phyloP scores from a whole-genome alignment of 208 protist species.

The Crithidia bombi region DNA sequence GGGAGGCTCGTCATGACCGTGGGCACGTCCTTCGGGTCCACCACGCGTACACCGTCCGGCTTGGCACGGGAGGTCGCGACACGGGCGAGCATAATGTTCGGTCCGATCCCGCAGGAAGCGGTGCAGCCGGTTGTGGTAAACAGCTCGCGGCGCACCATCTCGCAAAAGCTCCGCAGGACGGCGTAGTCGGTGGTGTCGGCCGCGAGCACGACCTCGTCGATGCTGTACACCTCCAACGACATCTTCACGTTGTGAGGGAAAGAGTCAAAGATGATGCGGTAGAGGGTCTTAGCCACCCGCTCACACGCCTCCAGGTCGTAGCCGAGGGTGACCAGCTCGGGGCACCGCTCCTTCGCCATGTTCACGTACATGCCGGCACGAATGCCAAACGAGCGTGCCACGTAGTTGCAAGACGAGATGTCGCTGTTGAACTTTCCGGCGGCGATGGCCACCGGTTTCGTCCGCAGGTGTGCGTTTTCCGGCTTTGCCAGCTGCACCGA shows the following conservation, averaged over 20 bases:
- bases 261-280: conserved; percentile 75
- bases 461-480: conserved; percentile 73
- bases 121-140: conserved; percentile 66
- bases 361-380: conserved; percentile 93
- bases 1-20: conserved; percentile 51
- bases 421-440: conserved; percentile 88
- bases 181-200: conserved; percentile 70
- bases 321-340: conserved; percentile 82
- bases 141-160: conserved; percentile 61
- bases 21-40: conserved; percentile 51
- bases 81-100: conserved; percentile 86
- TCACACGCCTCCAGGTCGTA: conserved; percentile 91
- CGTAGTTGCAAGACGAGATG: conserved; percentile 94
- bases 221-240: conserved; percentile 86
- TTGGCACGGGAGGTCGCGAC: conserved; percentile 76
- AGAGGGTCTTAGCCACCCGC: conserved; percentile 63
- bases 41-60: conserved; percentile 66
- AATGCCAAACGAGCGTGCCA: conserved; percentile 85
- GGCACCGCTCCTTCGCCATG: conserved; percentile 82
- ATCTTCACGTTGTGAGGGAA: conserved; percentile 59
- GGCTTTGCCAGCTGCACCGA: conserved; percentile 87
- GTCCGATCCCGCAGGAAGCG: conserved; percentile 83
- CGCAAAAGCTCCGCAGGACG: conserved; percentile 51
- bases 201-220: conserved; percentile 90
- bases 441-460: conserved; percentile 87